These are phyloP conservation scores for Funneliformis geosporum DNA, from an alignment of 192 early-diverging fungal genomes.

Conservation along the genomic window DNA sequence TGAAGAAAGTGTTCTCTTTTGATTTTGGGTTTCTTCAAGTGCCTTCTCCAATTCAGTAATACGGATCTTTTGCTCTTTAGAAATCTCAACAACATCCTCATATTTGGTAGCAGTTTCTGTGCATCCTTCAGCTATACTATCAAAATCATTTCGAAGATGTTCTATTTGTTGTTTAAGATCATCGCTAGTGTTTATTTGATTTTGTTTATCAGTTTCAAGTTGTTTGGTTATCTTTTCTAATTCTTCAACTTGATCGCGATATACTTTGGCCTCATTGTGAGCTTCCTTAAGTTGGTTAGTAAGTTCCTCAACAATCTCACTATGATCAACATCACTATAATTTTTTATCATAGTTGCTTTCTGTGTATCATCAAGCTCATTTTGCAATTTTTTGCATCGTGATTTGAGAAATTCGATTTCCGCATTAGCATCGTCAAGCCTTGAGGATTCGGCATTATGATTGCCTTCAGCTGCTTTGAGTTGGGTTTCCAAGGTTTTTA, in stretches of 20 bases:
- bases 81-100: constrained; percentile 39
- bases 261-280: neutral
- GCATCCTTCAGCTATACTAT: constrained; percentile 42
- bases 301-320: neutral
- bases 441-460: neutral
- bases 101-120: constrained; percentile 36
- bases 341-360: constrained; percentile 6
- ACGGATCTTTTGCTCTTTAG: constrained; percentile 38
- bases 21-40: constrained; percentile 31
- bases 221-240: constrained; percentile 19
- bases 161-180: constrained; percentile 32
- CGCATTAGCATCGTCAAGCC: neutral
- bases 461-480: neutral
- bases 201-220: constrained; percentile 18
- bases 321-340: constrained; percentile 6
- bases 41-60: constrained; percentile 39
- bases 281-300: constrained; percentile 6
- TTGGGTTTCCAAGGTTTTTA: neutral
- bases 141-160: constrained; percentile 38
- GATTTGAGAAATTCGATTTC: constrained; percentile 7
- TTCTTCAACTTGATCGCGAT: constrained; percentile 18
- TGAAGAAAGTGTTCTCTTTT: neutral
- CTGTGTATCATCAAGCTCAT: constrained; percentile 7
- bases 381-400: constrained; percentile 13
- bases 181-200: neutral